These are phyloP conservation scores for Ocimum tenuiflorum DNA, from an alignment of 257 asterid species.

Conservation along the genomic window DNA sequence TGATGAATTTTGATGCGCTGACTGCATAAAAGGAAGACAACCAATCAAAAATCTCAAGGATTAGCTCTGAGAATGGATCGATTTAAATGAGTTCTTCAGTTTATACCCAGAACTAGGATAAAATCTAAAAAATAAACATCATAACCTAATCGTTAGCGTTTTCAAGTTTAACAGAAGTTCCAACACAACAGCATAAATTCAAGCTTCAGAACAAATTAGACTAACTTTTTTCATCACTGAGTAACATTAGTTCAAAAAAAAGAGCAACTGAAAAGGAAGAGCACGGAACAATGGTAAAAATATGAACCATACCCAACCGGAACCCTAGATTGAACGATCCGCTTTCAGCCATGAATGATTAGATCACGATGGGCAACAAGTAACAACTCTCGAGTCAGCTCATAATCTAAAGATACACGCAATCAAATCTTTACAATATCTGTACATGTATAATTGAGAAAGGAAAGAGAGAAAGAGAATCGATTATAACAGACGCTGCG, in stretches of 20 bases:
- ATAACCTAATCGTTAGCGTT: neutral
- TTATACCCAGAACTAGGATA: neutral
- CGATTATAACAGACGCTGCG: neutral
- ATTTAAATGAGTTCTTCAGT: neutral
- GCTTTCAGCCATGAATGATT: conserved; percentile 45
- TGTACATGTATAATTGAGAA: neutral
- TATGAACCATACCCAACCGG: conserved; percentile 39
- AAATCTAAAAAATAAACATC: neutral
- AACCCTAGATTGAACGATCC: conserved; percentile 50
- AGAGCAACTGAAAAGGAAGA: neutral
- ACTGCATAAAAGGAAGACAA: conserved; percentile 3
- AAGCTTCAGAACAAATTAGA: conserved; percentile 9
- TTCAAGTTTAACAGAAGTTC: neutral
- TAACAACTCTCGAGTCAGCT: conserved; percentile 14
- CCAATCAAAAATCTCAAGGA: neutral
- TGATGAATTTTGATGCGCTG: neutral
- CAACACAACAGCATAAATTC: neutral
- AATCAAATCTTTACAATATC: neutral
- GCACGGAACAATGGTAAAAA: neutral
- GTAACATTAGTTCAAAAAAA: neutral
- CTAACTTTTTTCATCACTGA: neutral
- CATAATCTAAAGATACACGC: neutral
- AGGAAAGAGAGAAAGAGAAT: conserved; percentile 12
- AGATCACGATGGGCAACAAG: conserved; percentile 21
- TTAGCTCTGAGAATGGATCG: neutral